phyloP scores from a whole-genome alignment of 495 filamentous ascomycete species.

The Penicillium herquei region DNA sequence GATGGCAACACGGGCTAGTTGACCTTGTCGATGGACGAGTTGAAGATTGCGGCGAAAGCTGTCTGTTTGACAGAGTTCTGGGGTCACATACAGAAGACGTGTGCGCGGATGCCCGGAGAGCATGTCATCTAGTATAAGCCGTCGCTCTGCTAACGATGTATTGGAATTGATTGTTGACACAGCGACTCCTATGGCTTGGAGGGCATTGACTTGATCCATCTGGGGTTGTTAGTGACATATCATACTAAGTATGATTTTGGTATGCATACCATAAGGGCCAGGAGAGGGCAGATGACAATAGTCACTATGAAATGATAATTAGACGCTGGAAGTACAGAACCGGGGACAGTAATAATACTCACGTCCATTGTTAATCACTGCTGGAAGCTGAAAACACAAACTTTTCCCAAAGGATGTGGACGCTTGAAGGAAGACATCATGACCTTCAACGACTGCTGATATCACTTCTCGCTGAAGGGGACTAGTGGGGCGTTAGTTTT shows the following conservation, averaged over 20 bases:
- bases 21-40: constrained; percentile 74
- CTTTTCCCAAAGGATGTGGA: constrained; percentile 97
- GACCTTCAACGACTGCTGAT: constrained; percentile 68
- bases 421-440: constrained; percentile 94
- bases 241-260: not conserved
- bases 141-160: constrained; percentile 60
- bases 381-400: constrained; percentile 90
- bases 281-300: constrained; percentile 83
- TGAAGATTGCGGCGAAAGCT: constrained; percentile 72
- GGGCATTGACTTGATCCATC: constrained; percentile 88
- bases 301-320: constrained; percentile 57
- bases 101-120: constrained; percentile 81
- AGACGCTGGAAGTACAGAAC: not conserved
- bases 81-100: constrained; percentile 89
- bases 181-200: constrained; percentile 69
- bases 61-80: constrained; percentile 79
- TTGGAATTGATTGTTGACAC: constrained; percentile 87
- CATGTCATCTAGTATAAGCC: constrained; percentile 73
- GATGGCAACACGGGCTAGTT: constrained; percentile 81
- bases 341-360: constrained; percentile 23
- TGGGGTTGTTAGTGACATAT: constrained; percentile 24
- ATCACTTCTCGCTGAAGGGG: constrained; percentile 89
- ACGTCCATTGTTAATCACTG: constrained; percentile 84
- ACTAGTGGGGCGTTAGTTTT: constrained; percentile 42
- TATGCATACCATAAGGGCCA: constrained; percentile 78